A percentile compares a stretch with the other conserved stretches of the same genome.
phyloP scores from a whole-genome alignment of 306 rosid genomes.

The Medicago lupulina region DNA sequence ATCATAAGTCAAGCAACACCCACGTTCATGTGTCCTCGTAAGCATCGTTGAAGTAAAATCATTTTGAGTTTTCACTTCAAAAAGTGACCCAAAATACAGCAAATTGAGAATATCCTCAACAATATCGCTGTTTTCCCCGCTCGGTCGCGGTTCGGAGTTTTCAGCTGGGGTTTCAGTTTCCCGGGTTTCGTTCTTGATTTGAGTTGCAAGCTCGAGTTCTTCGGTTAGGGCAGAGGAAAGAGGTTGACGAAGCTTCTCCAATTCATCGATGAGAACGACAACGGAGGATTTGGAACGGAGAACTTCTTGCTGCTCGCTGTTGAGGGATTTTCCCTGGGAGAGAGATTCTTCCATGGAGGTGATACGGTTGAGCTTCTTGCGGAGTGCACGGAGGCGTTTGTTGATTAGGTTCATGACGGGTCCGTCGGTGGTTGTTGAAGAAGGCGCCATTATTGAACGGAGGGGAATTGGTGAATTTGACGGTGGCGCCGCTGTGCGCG shows the following conservation, averaged over 20 bases:
- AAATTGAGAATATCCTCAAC: conserved; percentile 81
- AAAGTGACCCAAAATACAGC: conserved; percentile 87
- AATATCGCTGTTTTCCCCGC: conserved; percentile 32
- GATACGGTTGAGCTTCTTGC: conserved; percentile 85
- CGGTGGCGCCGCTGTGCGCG: conserved; percentile 36
- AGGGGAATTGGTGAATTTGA: not conserved
- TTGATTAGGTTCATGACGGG: conserved; percentile 85
- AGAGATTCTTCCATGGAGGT: conserved; percentile 71
- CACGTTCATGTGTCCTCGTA: conserved; percentile 88
- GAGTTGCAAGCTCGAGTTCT: conserved; percentile 60
- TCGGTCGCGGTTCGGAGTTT: not conserved
- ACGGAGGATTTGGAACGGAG: conserved; percentile 83
- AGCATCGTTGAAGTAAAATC: conserved; percentile 87
- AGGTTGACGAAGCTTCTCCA: conserved; percentile 93
- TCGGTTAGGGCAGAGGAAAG: conserved; percentile 72
- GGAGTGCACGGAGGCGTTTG: conserved; percentile 91
- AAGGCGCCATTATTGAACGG: conserved; percentile 57
- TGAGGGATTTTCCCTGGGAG: conserved; percentile 72
- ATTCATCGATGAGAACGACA: conserved; percentile 68
- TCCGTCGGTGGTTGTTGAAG: conserved; percentile 70
- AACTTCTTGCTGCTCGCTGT: conserved; percentile 84
- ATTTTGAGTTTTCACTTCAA: conserved; percentile 86
- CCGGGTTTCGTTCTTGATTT: conserved; percentile 33
- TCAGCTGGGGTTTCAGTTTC: conserved; percentile 23
- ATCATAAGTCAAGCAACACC: conserved; percentile 93